Evolutionary conservation across 176 grass and related monocot species (phyloP).

Genomic region (Microstegium vimineum): DNA sequence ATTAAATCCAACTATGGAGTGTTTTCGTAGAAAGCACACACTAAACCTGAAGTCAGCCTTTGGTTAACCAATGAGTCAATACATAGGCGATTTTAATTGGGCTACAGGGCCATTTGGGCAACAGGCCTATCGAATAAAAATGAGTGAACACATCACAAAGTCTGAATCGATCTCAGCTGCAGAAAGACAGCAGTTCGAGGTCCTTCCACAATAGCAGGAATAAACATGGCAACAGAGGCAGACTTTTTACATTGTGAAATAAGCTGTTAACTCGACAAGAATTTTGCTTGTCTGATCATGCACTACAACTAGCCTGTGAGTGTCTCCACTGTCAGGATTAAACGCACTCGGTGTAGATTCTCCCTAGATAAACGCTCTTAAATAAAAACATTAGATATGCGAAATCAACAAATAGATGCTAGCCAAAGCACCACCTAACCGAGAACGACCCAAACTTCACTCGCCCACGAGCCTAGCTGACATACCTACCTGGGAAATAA

Average conservation of each 20-base stretch:
- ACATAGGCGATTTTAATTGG: not conserved
- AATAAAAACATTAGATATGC: not conserved
- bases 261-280: not conserved
- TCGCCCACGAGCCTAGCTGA: not conserved
- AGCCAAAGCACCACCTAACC: not conserved
- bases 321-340: not conserved
- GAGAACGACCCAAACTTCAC: not conserved
- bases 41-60: not conserved
- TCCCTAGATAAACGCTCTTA: not conserved
- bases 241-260: not conserved
- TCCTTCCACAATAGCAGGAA: not conserved
- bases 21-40: not conserved
- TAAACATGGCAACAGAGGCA: not conserved
- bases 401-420: not conserved
- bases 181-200: not conserved
- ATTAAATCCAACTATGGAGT: not conserved
- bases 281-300: not conserved
- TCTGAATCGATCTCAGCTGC: not conserved
- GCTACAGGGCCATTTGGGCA: not conserved
- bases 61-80: not conserved
- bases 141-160: not conserved
- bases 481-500: not conserved
- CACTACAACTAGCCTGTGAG: not conserved
- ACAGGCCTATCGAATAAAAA: not conserved
- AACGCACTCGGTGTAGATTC: not conserved